Evolutionary conservation across 305 asterid genomes (phyloP).

Genomic region (Fraxinus paxiana): DNA sequence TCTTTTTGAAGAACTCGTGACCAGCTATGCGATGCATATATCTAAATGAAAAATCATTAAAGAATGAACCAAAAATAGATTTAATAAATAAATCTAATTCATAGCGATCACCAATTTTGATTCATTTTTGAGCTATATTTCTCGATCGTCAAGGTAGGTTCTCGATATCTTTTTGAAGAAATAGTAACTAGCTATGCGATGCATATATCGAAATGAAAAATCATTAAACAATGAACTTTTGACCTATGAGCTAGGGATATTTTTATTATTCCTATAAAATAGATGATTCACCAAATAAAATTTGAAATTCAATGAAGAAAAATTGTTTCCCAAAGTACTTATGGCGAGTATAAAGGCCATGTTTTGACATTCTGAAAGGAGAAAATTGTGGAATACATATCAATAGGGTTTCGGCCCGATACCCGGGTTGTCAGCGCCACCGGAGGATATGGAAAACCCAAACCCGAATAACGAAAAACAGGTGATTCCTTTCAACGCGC

Average conservation of each 20-base stretch:
- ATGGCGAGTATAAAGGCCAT: not conserved
- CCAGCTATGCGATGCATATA: not conserved
- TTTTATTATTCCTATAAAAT: not conserved
- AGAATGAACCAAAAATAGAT: not conserved
- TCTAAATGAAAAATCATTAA: not conserved
- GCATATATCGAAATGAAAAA: not conserved
- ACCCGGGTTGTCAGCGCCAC: slow-evolving; percentile 48
- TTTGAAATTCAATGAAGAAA: not conserved
- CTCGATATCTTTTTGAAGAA: not conserved
- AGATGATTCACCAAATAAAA: not conserved
- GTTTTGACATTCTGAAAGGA: slow-evolving; percentile 16
- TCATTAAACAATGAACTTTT: not conserved
- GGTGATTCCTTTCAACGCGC: not conserved
- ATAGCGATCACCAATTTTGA: not conserved
- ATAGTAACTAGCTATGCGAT: no score
- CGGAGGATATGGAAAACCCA: slow-evolving; percentile 53
- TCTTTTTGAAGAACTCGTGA: not conserved
- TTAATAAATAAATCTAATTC: not conserved
- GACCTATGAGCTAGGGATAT: not conserved
- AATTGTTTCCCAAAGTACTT: not conserved
- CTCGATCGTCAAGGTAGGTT: no score
- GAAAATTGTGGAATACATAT: not conserved
- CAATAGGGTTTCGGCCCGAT: slow-evolving; percentile 11
- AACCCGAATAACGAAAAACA: slow-evolving; percentile 43
- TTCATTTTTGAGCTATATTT: no score